These are phyloP conservation scores for Fusarium camptoceras DNA, from an alignment of 2,329 filamentous ascomycete genomes.

Conservation along the genomic window DNA sequence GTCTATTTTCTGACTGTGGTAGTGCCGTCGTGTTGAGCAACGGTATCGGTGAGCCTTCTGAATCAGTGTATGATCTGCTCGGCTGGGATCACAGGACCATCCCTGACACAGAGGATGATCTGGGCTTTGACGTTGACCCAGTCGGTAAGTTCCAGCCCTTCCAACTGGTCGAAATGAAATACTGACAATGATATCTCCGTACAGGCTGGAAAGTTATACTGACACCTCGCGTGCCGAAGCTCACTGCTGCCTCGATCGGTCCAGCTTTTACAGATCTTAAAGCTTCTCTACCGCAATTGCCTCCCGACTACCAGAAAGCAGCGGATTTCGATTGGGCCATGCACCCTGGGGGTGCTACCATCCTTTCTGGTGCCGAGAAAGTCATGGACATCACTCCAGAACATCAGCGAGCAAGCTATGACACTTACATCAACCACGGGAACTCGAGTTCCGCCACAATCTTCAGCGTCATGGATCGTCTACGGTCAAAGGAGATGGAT, in stretches of 20 bases:
- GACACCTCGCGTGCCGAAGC: slow-evolving; percentile 68
- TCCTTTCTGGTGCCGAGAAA: slow-evolving; percentile 71
- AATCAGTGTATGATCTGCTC: slow-evolving; percentile 68
- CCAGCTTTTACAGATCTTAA: slow-evolving; percentile 68
- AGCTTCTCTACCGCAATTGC: slow-evolving; percentile 59
- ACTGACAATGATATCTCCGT: slow-evolving; percentile 28
- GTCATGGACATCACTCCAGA: slow-evolving; percentile 68
- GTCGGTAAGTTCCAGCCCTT: slow-evolving; percentile 57
- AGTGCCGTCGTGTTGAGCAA: slow-evolving; percentile 74
- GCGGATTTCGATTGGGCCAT: slow-evolving; percentile 78
- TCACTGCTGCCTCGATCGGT: slow-evolving; percentile 63
- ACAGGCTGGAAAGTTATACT: slow-evolving; percentile 75
- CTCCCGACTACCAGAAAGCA: slow-evolving; percentile 58
- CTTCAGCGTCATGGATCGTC: slow-evolving; percentile 72
- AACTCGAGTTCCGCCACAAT: slow-evolving; percentile 78
- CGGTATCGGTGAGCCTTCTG: slow-evolving; percentile 61
- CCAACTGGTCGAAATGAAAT: background rate
- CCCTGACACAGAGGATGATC: slow-evolving; percentile 69
- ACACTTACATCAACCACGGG: slow-evolving; percentile 75
- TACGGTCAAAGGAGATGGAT: slow-evolving; percentile 72
- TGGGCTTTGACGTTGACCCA: slow-evolving; percentile 74
- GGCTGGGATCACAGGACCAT: slow-evolving; percentile 74
- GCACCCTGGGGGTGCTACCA: slow-evolving; percentile 76
- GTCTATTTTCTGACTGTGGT: slow-evolving; percentile 78
- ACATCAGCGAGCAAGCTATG: slow-evolving; percentile 76